Conservation (phyloP, 2,329 filamentous ascomycete genomes). For the Rachicladosporium sp. region DNA sequence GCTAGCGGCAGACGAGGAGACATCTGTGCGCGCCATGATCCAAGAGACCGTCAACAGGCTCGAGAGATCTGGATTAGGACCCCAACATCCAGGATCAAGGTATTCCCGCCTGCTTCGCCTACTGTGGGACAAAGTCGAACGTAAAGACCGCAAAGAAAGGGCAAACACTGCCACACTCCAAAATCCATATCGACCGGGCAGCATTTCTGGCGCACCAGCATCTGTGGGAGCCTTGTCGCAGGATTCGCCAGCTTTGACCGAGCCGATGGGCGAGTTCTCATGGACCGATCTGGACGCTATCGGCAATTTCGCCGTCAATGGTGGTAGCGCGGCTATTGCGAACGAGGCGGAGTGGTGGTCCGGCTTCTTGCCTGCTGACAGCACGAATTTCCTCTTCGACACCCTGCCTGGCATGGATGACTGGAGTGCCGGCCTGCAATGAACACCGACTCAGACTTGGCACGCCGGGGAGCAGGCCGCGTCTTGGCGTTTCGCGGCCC, state of each 20-base stretch:
- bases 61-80: slow-evolving; percentile 32
- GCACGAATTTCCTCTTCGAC: slow-evolving; percentile 23
- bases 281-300: slow-evolving; percentile 38
- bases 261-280: slow-evolving; percentile 36
- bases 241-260: slow-evolving; percentile 30
- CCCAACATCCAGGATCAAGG: slow-evolving; percentile 34
- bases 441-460: too few relatives aligned
- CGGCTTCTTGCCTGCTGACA: slow-evolving; percentile 25
- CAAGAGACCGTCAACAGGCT: slow-evolving; percentile 33
- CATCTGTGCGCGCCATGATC: slow-evolving; percentile 34
- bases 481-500: too few relatives aligned
- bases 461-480: too few relatives aligned
- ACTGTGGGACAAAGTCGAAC: slow-evolving; percentile 36
- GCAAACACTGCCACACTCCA: slow-evolving; percentile 14
- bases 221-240: slow-evolving; percentile 12
- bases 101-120: slow-evolving; percentile 35
- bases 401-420: slow-evolving; percentile 21
- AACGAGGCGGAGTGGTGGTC: slow-evolving; percentile 25
- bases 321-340: slow-evolving; percentile 19
- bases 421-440: slow-evolving; percentile 18
- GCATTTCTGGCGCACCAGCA: slow-evolving; percentile 24
- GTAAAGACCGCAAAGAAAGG: slow-evolving; percentile 17
- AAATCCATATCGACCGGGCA: slow-evolving; percentile 29
- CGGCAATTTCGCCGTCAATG: slow-evolving; percentile 36
- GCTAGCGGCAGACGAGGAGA: slow-evolving; percentile 34